Evolutionary conservation across 441 rosid species (phyloP).

Genomic region (Euphorbia celastroides): DNA sequence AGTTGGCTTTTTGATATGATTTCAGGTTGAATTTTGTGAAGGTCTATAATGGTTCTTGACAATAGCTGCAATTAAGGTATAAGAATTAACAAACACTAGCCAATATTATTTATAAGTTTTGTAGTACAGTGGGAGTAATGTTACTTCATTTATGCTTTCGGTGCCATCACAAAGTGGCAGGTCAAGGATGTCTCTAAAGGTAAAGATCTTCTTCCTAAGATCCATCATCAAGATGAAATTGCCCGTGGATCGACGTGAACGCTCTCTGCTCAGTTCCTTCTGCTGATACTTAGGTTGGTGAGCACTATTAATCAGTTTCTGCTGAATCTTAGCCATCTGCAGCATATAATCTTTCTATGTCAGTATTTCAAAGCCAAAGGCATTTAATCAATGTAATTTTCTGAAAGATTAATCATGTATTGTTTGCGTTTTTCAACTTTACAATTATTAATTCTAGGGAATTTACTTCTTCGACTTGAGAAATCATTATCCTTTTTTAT

Average conservation of each 20-base stretch:
- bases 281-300: constrained; percentile 25
- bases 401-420: neutral
- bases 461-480: neutral
- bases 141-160: constrained; percentile 49
- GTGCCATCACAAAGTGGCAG: constrained; percentile 51
- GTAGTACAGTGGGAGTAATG: neutral
- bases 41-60: constrained; percentile 62
- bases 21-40: constrained; percentile 59
- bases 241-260: constrained; percentile 34
- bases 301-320: too few species aligned
- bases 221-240: constrained; percentile 58
- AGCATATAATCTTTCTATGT: constrained; percentile 5
- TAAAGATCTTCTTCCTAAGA: constrained; percentile 56
- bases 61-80: constrained; percentile 41
- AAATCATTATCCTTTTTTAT: neutral
- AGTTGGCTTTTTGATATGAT: constrained; percentile 36
- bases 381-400: neutral
- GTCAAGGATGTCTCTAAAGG: constrained; percentile 68
- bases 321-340: constrained; percentile 31
- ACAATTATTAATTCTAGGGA: neutral
- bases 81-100: constrained; percentile 10
- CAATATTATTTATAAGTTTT: neutral
- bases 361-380: constrained; percentile 5
- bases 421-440: neutral
- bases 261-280: constrained; percentile 27